Percentiles rank a stretch among this genome's conserved stretches.
Evolutionary conservation across 2,329 filamentous ascomycete species (phyloP).

Genomic region (Falciphora oryzae): DNA sequence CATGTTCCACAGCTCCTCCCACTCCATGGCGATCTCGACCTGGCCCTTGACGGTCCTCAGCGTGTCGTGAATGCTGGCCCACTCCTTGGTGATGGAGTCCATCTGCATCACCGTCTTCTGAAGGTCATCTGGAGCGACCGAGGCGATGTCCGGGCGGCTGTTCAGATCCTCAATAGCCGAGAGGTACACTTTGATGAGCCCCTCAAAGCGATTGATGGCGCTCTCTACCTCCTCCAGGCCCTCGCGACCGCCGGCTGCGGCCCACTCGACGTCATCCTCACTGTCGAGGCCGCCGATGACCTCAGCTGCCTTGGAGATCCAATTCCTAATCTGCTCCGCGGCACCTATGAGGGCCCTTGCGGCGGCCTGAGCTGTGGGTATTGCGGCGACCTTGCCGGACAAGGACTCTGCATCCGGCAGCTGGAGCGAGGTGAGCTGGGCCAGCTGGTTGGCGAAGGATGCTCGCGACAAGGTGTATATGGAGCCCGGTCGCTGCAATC

Average conservation of each 20-base stretch:
- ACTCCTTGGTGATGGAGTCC: slow-evolving; percentile 79
- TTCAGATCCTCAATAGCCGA: slow-evolving; percentile 91
- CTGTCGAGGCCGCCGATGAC: slow-evolving; percentile 85
- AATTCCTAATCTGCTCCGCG: slow-evolving; percentile 85
- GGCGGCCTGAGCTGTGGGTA: slow-evolving; percentile 79
- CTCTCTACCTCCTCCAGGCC: slow-evolving; percentile 67
- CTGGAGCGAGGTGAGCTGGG: slow-evolving; percentile 84
- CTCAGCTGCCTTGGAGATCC: slow-evolving; percentile 88
- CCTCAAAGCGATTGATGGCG: slow-evolving; percentile 78
- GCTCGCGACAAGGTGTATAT: slow-evolving; percentile 90
- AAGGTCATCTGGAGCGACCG: slow-evolving; percentile 66
- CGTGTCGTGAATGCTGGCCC: slow-evolving; percentile 73
- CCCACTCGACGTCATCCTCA: slow-evolving; percentile 97
- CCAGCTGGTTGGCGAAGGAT: slow-evolving; percentile 89
- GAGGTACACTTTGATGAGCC: slow-evolving; percentile 87
- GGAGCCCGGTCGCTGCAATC: slow-evolving; percentile 67
- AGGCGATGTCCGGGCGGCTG: slow-evolving; percentile 65
- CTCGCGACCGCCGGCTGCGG: slow-evolving; percentile 77
- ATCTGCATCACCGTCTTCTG: slow-evolving; percentile 76
- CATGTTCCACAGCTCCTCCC: slow-evolving; percentile 94
- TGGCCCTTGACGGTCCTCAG: slow-evolving; percentile 79
- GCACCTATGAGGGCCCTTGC: slow-evolving; percentile 78
- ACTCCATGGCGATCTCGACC: slow-evolving; percentile 97
- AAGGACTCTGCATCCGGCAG: slow-evolving; percentile 81
- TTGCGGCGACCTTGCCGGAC: slow-evolving; percentile 75